These are phyloP conservation scores for Pythium dissotocum DNA, from an alignment of 352 stramenopile genomes.

Conservation along the genomic window DNA sequence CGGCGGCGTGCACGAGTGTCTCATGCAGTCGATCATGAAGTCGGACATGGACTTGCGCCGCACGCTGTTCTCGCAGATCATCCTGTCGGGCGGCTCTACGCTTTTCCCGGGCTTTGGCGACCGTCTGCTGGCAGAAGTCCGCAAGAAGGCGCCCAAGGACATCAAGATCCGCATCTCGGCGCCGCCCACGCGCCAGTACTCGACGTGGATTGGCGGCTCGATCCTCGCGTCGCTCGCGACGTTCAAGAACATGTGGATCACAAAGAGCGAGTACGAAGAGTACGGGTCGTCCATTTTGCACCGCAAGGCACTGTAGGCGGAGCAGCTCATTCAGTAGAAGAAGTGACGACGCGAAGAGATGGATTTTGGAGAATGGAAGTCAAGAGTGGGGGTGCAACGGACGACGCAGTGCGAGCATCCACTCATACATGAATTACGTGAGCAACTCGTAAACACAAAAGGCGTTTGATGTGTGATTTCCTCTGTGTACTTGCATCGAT, in stretches of 20 bases:
- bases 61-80: conserved; percentile 92
- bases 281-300: conserved; percentile 96
- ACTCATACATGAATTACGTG: conserved; percentile 4
- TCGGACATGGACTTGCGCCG: conserved; percentile 96
- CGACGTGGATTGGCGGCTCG: conserved; percentile 97
- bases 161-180: conserved; percentile 96
- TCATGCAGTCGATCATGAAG: conserved; percentile 95
- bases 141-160: conserved; percentile 87
- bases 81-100: conserved; percentile 94
- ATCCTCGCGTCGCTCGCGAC: conserved; percentile 97
- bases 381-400: background rate
- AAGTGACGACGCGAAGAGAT: background rate
- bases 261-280: conserved; percentile 98
- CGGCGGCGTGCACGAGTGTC: conserved; percentile 77
- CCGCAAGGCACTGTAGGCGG: conserved; percentile 91
- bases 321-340: background rate
- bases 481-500: too few relatives aligned
- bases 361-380: conserved; percentile 1
- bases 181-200: conserved; percentile 94
- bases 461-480: background rate
- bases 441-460: background rate
- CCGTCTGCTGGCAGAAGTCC: conserved; percentile 93
- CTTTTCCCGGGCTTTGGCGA: conserved; percentile 95
- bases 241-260: conserved; percentile 99
- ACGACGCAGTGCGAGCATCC: background rate